Evolutionary conservation across 805 yeast genomes (phyloP).

Genomic region (Pichia insulana): DNA sequence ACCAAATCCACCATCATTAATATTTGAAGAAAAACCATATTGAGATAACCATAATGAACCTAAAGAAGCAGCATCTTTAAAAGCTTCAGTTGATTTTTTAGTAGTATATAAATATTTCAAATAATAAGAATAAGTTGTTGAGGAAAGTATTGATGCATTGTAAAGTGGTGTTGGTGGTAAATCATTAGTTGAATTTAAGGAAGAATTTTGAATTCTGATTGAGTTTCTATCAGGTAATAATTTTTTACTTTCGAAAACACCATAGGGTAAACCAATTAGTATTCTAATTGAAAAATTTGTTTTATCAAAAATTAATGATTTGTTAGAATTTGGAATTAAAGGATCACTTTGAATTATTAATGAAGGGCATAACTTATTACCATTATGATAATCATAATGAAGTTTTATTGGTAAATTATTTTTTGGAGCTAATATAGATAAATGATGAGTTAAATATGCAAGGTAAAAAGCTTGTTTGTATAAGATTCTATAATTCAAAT

Average conservation of each 20-base stretch:
- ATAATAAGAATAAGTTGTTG: slow-evolving; percentile 59
- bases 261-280: slow-evolving; percentile 63
- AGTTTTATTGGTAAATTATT: slow-evolving; percentile 53
- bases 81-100: slow-evolving; percentile 68
- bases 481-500: slow-evolving; percentile 78
- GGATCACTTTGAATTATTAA: slow-evolving; percentile 45
- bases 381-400: slow-evolving; percentile 60
- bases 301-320: slow-evolving; percentile 48
- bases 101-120: slow-evolving; percentile 69
- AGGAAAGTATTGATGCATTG: slow-evolving; percentile 70
- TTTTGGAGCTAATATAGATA: slow-evolving; percentile 45
- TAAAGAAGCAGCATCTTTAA: slow-evolving; percentile 76
- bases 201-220: slow-evolving; percentile 50
- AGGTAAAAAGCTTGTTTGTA: slow-evolving; percentile 85
- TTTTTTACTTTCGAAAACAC: slow-evolving; percentile 65
- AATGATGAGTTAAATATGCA: slow-evolving; percentile 64
- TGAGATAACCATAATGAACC: slow-evolving; percentile 89
- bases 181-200: slow-evolving; percentile 17
- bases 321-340: slow-evolving; percentile 36
- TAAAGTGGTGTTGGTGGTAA: slow-evolving; percentile 79
- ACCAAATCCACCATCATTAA: slow-evolving; percentile 75
- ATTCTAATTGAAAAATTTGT: slow-evolving; percentile 67
- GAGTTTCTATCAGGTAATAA: slow-evolving; percentile 75
- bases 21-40: slow-evolving; percentile 63
- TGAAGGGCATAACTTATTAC: slow-evolving; percentile 70